Base-by-base conservation (phyloP, 805 yeast genomes). In the Kurtzmaniella fragi region DNA sequence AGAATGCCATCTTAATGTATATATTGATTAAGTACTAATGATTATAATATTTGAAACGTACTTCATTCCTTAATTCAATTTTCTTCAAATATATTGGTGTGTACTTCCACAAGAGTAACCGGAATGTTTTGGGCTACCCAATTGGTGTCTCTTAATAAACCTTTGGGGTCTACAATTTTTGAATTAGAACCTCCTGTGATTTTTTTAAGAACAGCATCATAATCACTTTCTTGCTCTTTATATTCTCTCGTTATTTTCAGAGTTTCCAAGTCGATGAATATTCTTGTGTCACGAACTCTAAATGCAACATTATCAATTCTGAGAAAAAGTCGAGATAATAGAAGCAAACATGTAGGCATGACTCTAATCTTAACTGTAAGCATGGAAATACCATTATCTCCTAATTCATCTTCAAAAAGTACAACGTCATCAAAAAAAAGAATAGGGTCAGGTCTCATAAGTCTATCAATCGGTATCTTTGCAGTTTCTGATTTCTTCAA, bases 331-430 rank as follows among this genome's bases (percentile, higher is more conserved):
- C 98, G 71, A 36, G 82, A 77, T 34, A 93, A 66, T 27, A 91
- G 50, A 29, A 93, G 63, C 47, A 93, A 56, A 43, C 96, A 77
- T 37, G 81, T 75, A 5, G 80, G 80, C 97, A 93, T 93, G 3
- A 89, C 96, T 45, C 99, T 67, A 15, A 93, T 76, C 59, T 90
- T 90, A 28, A 82, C 80, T 38, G 80, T 78, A 39, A 86, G 62
- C 39, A 86, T 75, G 0, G 95, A 78, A 13, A 88, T 84, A 6
- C 99, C 99, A 58, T 91, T 93, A 58, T 93, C 99, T 3, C 95
- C 98, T 40, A 93, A 68, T 57, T 93, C 99, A 54, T 93, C 99
- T 56, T 93, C 99, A 56, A 77, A 93, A 26, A 93, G 65, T 5
- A 86, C 78, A 68, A 88, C 78, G 50, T 91, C 97, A 55, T 89